Evolutionary conservation across 371 early-diverging fungal genomes (phyloP).

Genomic region (Syncephalastrum contaminatum): DNA sequence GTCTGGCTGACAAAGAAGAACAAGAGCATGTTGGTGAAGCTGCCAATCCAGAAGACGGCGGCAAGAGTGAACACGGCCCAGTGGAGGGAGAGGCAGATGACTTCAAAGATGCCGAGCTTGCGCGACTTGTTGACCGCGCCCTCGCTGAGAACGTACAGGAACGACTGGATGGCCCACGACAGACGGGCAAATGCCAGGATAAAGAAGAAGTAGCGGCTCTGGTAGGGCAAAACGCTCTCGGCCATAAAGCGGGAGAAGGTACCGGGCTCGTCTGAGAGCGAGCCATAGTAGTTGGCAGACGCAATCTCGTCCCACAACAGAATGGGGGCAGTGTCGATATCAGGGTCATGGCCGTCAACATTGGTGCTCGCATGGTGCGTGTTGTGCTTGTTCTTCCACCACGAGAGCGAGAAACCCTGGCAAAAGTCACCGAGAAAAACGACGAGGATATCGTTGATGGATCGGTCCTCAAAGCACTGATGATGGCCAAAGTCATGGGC

Average conservation of each 20-base stretch:
- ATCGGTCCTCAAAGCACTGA: slow-evolving; percentile 75
- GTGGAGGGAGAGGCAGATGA: slow-evolving; percentile 60
- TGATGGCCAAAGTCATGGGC: slow-evolving; percentile 88
- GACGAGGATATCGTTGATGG: slow-evolving; percentile 62
- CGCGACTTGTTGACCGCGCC: slow-evolving; percentile 55
- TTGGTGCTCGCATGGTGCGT: slow-evolving; percentile 88
- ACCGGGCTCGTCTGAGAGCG: slow-evolving; percentile 42
- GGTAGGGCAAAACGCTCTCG: slow-evolving; percentile 56
- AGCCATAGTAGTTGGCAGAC: slow-evolving; percentile 67
- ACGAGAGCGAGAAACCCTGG: slow-evolving; percentile 76
- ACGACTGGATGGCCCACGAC: slow-evolving; percentile 74
- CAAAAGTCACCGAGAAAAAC: slow-evolving; percentile 77
- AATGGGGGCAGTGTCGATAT: slow-evolving; percentile 85
- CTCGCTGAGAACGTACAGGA: slow-evolving; percentile 59
- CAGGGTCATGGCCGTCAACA: slow-evolving; percentile 83
- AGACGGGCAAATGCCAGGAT: slow-evolving; percentile 78
- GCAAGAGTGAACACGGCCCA: slow-evolving; percentile 68
- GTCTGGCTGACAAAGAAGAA: slow-evolving; percentile 73
- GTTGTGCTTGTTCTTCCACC: slow-evolving; percentile 93
- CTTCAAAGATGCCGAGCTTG: slow-evolving; percentile 57
- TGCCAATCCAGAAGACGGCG: slow-evolving; percentile 54
- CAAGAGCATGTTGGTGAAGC: slow-evolving; percentile 53
- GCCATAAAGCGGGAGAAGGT: slow-evolving; percentile 69
- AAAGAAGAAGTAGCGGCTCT: slow-evolving; percentile 80
- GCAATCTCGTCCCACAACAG: slow-evolving; percentile 87